Evolutionary conservation across 1,139 yeast species (phyloP).

Genomic region (Oligophagozyma castellii): DNA sequence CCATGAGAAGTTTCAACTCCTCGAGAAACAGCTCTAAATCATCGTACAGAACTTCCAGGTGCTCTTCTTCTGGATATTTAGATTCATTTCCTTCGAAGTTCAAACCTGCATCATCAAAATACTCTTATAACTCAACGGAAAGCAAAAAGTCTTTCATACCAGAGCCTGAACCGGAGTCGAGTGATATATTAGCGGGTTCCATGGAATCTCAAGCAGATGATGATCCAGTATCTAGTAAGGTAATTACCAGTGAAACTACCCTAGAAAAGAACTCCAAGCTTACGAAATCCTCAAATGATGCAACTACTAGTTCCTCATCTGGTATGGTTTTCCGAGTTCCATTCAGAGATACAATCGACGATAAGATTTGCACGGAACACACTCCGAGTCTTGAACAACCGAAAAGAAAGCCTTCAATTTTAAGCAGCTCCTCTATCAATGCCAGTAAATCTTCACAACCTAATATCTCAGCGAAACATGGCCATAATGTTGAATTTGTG

Average conservation of each 20-base stretch:
- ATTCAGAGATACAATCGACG: no score
- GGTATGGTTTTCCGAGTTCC: slow-evolving; percentile 46
- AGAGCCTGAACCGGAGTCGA: no score
- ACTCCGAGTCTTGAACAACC: no score
- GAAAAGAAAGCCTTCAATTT: no score
- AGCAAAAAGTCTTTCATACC: not conserved
- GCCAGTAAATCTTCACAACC: no score
- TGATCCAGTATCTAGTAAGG: not conserved
- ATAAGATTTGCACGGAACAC: no score
- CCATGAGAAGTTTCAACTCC: slow-evolving; percentile 9
- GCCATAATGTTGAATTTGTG: no score
- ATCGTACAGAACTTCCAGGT: slow-evolving; percentile 4
- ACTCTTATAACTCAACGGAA: slow-evolving; percentile 1
- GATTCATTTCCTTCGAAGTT: slow-evolving; percentile 16
- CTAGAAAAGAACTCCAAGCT: no score
- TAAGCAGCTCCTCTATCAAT: no score
- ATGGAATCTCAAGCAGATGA: not conserved
- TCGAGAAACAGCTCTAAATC: slow-evolving; percentile 6
- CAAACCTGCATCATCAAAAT: slow-evolving; percentile 1
- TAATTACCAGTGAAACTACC: no score
- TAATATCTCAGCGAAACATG: no score
- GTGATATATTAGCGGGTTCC: not conserved
- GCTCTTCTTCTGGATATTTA: slow-evolving; percentile 22
- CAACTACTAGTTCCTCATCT: slow-evolving; percentile 19
- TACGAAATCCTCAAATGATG: not conserved